Evolutionary conservation across 2,329 filamentous ascomycete species (phyloP), one percentile per base, ranked within the genome.

Genomic region (Hymenoscyphus infarciens): DNA sequence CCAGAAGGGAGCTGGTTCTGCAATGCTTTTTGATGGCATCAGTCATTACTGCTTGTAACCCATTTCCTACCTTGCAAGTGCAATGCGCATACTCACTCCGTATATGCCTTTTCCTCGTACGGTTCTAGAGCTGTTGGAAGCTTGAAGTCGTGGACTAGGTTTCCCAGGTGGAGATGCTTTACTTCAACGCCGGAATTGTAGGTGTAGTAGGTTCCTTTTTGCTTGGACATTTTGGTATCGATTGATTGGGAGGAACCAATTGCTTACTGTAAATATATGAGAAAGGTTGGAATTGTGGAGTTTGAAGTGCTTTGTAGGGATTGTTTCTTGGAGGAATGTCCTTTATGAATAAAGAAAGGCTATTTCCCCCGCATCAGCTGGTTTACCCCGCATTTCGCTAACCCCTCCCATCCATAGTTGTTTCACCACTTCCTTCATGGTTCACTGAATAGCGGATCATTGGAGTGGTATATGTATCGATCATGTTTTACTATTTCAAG

Each of bases 141-240:
- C 25, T 66, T 57, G 56, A 61, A 65, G 56, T 69, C 64, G 59
- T 70, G 67, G 16, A 68, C 67, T 16, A 70, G 64, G 49, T 69
- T 70, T 56, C 68, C 67, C 5, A 70, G 61, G 55, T 69, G 67
- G 33, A 70, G 57, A 38, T 69, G 57, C 39, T 69, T 69, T 16
- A 61, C 60, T 53, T 66, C 62, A 22, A 66, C 33, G 33, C 68
- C 67, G 15, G 60, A 53, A 61, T 66, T 67, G 60, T 70, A 70
- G 13, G 67, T 68, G 45, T 66, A 42, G 56, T 69, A 67, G 11
- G 67, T 67, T 11, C 57, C 62, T 38, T 64, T 64, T 45, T 56
- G 15, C 15, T 31, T 53, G 5, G 54, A 49, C 53, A 56, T 61
- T n/a, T 61, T 31, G 57, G 3, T 55, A 33, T n/a, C 5, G 15